phyloP scores from a whole-genome alignment of 306 rosid genomes.

The Vigna unguiculata region DNA sequence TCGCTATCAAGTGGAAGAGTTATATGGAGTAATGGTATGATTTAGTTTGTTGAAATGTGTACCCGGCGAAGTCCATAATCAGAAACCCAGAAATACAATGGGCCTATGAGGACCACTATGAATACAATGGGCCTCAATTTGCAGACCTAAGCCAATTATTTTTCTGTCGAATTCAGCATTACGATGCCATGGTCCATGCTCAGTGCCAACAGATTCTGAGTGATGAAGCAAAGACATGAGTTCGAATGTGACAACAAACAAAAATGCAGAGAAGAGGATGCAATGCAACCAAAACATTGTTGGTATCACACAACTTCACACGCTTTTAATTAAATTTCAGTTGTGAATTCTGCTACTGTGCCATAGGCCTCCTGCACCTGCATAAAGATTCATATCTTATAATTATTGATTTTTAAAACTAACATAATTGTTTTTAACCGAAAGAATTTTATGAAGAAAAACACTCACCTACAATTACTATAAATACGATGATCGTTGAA shows the following conservation, averaged over 20 bases:
- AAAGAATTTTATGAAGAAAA: too few species aligned
- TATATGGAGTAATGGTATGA: constrained; percentile 19
- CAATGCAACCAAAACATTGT: too few species aligned
- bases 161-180: not conserved
- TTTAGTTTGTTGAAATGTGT: constrained; percentile 16
- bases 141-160: not conserved
- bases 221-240: too few species aligned
- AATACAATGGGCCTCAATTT: not conserved
- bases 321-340: constrained; percentile 27
- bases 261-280: too few species aligned
- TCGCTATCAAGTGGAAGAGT: not conserved
- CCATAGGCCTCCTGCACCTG: constrained; percentile 51
- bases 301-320: constrained; percentile 7
- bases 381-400: constrained; percentile 39
- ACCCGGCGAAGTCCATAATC: not conserved
- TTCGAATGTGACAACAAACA: too few species aligned
- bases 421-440: too few species aligned
- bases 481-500: too few species aligned
- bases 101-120: constrained; percentile 38
- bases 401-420: too few species aligned
- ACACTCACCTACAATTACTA: too few species aligned
- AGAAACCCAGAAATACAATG: not conserved
- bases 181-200: too few species aligned
- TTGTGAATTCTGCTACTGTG: constrained; percentile 7
- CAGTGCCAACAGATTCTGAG: too few species aligned